Conservation (phyloP, 768 basidiomycete species). For the Lactarius hengduanensis region DNA sequence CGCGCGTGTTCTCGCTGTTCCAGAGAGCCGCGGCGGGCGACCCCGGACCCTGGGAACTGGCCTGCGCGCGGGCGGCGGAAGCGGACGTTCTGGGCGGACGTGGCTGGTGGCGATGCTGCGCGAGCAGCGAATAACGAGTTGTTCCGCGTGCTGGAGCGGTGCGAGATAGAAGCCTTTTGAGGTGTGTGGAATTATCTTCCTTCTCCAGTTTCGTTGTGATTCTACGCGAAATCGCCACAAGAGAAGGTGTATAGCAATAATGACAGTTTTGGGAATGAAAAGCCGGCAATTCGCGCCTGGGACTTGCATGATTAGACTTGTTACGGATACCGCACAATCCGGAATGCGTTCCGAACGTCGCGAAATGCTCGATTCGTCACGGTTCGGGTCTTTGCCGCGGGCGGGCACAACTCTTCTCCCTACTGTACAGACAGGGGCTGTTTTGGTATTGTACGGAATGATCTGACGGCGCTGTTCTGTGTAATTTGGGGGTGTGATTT, state of each 20-base stretch:
- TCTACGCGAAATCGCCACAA: background rate
- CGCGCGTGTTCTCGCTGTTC: slow-evolving; percentile 50
- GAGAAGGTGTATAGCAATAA: background rate
- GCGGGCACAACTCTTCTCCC: background rate
- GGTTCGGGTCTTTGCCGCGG: background rate
- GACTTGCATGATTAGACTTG: background rate
- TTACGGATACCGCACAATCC: background rate
- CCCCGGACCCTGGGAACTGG: slow-evolving; percentile 32
- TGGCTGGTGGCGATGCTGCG: slow-evolving; percentile 39
- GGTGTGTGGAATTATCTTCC: too few species aligned
- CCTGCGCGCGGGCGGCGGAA: slow-evolving; percentile 30
- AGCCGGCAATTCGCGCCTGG: background rate
- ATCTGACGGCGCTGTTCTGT: too few species aligned
- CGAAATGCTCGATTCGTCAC: background rate
- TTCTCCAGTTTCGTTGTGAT: background rate
- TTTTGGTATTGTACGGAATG: background rate
- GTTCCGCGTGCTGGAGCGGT: slow-evolving; percentile 48
- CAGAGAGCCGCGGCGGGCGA: slow-evolving; percentile 37
- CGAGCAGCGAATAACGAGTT: slow-evolving; percentile 33
- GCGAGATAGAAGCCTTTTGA: slow-evolving; percentile 29
- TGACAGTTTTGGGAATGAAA: background rate
- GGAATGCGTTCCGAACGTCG: background rate
- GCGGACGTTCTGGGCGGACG: slow-evolving; percentile 35
- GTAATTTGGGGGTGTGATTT: background rate
- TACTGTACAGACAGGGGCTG: background rate